phyloP scores from a whole-genome alignment of 2,329 filamentous ascomycete genomes.

The Trichoderma atroviride region DNA sequence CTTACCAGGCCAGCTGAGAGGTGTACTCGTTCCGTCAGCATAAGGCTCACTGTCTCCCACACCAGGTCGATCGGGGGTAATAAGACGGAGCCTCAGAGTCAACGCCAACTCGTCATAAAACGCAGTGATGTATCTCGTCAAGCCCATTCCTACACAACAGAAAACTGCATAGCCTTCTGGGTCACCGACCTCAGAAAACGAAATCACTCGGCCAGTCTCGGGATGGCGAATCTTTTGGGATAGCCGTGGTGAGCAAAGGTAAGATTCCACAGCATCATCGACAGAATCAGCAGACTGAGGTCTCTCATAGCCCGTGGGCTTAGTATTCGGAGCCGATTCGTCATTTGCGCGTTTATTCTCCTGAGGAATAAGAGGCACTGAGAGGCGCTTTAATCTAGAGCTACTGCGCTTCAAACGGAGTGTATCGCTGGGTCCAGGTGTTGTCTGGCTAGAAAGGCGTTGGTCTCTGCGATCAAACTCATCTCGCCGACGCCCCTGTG shows the following conservation, averaged over 20 bases:
- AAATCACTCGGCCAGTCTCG: constrained; percentile 83
- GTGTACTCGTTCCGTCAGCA: constrained; percentile 78
- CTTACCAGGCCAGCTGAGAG: constrained; percentile 90
- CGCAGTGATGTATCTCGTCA: constrained; percentile 92
- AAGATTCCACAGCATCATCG: constrained; percentile 83
- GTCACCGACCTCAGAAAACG: constrained; percentile 95
- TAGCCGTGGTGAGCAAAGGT: constrained; percentile 78
- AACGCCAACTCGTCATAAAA: constrained; percentile 96
- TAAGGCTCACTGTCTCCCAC: constrained; percentile 91
- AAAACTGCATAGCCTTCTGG: constrained; percentile 89
- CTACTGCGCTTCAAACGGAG: constrained; percentile 56
- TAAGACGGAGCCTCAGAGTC: constrained; percentile 84
- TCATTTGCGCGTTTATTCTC: constrained; percentile 34
- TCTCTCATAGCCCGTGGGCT: constrained; percentile 65
- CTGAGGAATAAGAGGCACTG: constrained; percentile 49
- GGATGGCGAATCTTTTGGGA: constrained; percentile 88
- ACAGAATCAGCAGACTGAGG: constrained; percentile 82
- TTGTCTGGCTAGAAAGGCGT: constrained; percentile 52
- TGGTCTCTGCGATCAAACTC: constrained; percentile 50
- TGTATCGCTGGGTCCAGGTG: constrained; percentile 51
- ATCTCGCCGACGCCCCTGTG: constrained; percentile 60
- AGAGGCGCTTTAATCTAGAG: constrained; percentile 62
- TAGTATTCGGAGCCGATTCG: constrained; percentile 33
- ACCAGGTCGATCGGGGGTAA: constrained; percentile 91
- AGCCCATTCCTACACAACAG: constrained; percentile 95